These are phyloP conservation scores for Lentinula sp. DNA, from an alignment of 768 basidiomycete species.

Conservation along the genomic window DNA sequence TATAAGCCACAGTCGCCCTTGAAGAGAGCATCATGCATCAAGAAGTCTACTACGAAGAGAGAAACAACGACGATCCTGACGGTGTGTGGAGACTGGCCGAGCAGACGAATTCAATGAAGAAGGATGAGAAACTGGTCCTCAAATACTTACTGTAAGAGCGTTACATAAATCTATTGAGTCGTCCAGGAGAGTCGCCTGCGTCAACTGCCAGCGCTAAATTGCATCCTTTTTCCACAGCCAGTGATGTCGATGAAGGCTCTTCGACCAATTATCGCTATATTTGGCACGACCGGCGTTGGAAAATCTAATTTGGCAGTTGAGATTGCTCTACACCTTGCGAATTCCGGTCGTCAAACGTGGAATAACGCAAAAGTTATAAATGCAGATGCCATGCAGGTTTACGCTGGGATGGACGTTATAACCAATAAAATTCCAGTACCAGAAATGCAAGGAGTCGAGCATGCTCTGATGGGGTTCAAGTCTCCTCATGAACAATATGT, in stretches of 20 bases:
- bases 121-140: not conserved
- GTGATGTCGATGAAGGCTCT: constrained; percentile 28
- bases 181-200: too few species aligned
- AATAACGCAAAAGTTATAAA: constrained; percentile 78
- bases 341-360: constrained; percentile 35
- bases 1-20: not conserved
- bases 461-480: constrained; percentile 87
- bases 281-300: constrained; percentile 94
- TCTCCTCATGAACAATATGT: constrained; percentile 82
- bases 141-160: too few species aligned
- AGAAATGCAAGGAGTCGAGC: constrained; percentile 78
- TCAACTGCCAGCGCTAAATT: not conserved
- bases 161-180: too few species aligned
- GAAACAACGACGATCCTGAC: not conserved
- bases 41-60: not conserved
- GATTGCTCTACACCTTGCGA: constrained; percentile 59
- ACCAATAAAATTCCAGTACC: constrained; percentile 85
- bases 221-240: not conserved
- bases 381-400: constrained; percentile 97
- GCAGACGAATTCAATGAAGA: not conserved
- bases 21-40: not conserved
- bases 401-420: constrained; percentile 84
- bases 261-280: constrained; percentile 74
- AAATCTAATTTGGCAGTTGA: constrained; percentile 92
- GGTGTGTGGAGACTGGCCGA: not conserved